These are phyloP conservation scores for Boletus tylopilopsis DNA, from an alignment of 768 basidiomycete genomes.

Conservation along the genomic window DNA sequence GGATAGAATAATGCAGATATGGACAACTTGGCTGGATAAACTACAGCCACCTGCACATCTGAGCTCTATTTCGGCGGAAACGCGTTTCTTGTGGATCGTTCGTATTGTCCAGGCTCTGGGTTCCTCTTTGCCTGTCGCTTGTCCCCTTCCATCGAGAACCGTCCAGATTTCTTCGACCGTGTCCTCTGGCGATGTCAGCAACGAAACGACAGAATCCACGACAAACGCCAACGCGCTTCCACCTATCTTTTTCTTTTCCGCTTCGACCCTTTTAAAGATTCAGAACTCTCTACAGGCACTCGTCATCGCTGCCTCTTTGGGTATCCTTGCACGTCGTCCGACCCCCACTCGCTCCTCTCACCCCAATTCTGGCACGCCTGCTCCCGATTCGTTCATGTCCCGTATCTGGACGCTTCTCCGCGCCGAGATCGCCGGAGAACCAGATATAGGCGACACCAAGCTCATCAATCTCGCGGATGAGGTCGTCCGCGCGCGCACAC, in stretches of 20 bases:
- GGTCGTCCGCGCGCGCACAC: constrained; percentile 52
- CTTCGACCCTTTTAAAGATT: constrained; percentile 49
- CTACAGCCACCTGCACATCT: constrained; percentile 3
- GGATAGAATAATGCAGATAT: constrained; percentile 20
- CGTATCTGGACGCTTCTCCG: constrained; percentile 66
- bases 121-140: constrained; percentile 39
- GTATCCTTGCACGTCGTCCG: constrained; percentile 49
- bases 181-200: background rate
- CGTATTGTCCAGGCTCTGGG: constrained; percentile 45
- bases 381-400: constrained; percentile 42
- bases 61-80: constrained; percentile 11
- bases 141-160: constrained; percentile 28
- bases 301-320: constrained; percentile 58
- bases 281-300: constrained; percentile 74
- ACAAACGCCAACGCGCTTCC: constrained; percentile 47
- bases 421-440: constrained; percentile 44
- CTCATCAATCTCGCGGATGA: constrained; percentile 72
- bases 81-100: constrained; percentile 40
- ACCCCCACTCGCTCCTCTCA: constrained; percentile 5
- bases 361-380: constrained; percentile 5
- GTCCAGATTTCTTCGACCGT: constrained; percentile 4
- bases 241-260: constrained; percentile 60
- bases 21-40: constrained; percentile 24
- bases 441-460: constrained; percentile 43
- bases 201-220: background rate